Evolutionary conservation across 495 filamentous ascomycete genomes (phyloP).

Genomic region (Neurospora tetraspora): DNA sequence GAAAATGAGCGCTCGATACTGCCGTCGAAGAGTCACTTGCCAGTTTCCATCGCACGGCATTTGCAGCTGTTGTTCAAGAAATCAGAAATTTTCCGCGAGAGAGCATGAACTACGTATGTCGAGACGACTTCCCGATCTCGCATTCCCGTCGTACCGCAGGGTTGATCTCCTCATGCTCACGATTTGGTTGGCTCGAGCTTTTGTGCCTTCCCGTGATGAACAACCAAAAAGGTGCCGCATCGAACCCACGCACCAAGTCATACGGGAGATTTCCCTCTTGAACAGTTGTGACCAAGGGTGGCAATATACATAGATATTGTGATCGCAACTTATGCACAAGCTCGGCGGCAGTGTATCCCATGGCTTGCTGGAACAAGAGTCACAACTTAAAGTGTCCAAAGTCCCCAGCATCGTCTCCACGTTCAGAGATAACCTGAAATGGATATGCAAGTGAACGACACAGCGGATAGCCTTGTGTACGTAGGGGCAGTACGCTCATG

Average conservation of each 20-base stretch:
- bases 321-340: not conserved
- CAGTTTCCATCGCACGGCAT: slow-evolving; percentile 3
- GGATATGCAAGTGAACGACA: not conserved
- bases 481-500: not conserved
- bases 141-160: not conserved
- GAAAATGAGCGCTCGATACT: not conserved
- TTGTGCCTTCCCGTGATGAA: not conserved
- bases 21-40: not conserved
- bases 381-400: not conserved
- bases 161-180: not conserved
- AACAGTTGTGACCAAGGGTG: not conserved
- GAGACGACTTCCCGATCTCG: not conserved
- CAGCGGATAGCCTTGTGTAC: not conserved
- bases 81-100: slow-evolving; percentile 1
- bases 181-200: not conserved
- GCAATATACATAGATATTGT: not conserved
- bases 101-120: not conserved
- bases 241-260: not conserved
- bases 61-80: not conserved
- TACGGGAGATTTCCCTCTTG: not conserved
- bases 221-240: not conserved
- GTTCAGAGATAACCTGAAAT: not conserved
- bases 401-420: not conserved
- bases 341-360: not conserved
- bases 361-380: not conserved